Evolutionary conservation across 2,329 filamentous ascomycete species (phyloP), one percentile per base, ranked within the genome.

Genomic region (Dryadomyces quercus-mongolicae): DNA sequence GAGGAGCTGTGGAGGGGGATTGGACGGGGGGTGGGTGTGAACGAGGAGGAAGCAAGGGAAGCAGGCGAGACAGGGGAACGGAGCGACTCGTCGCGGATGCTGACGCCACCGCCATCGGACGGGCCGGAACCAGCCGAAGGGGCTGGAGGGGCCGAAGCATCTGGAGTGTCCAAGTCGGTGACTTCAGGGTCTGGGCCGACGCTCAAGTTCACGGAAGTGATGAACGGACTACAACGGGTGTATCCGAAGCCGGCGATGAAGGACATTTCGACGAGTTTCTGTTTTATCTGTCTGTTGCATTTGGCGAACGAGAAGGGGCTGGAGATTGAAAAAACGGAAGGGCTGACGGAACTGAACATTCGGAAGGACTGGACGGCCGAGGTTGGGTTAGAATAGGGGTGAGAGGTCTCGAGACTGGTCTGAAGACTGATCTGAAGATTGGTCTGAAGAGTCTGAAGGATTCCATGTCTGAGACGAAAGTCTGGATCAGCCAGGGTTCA

Each of bases 221-320:
- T 98, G 82, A 94, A 95, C 66, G 84, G 84, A 58, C 73, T 98
- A 49, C 87, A 94, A 66, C 71, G 76, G 5, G 89, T 95, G 8
- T 98, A 98, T 64, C 85, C 90, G 12, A 86, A 88, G 67, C 78
- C 87, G 61, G 81, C 83, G 57, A 88, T 98, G 82, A 83, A 86
- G 57, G 93, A 98, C 68, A 97, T 98, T 64, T 95, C 90, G 40
- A 98, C 93, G 0, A 94, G 80, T 59, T 85, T 73, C 70, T 95
- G 93, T 67, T 98, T 97, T 71, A 98, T 98, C 64, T 94, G 88
- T 63, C 71, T 95, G 55, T 72, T 96, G 60, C 91, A 96, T 69
- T 67, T 96, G 63, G 91, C 91, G 56, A 96, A 96, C 69, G 91
- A 96, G 66, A 92, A 94, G 71, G 91, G 91, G 0, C 73, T 96